Conservation (phyloP, 441 rosid species). For the Bocquillonia castaneifolia region DNA sequence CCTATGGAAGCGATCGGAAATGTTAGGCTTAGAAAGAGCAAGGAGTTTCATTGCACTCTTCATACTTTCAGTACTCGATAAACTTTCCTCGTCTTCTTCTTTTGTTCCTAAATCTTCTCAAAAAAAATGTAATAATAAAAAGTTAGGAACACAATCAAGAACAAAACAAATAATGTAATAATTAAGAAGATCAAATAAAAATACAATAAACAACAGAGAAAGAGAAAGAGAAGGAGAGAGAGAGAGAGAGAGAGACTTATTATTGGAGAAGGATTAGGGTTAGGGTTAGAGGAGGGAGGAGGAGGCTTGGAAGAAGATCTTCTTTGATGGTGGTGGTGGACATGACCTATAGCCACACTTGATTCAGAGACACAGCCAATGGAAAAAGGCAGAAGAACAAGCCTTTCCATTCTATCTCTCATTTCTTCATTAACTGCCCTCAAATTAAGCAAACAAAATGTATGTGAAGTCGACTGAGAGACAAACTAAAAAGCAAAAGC, state of each 20-base stretch:
- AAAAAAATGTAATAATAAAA: too few relatives aligned
- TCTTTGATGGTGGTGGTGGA: conserved; percentile 37
- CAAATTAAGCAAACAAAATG: not conserved
- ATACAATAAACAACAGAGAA: not conserved
- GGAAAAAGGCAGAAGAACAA: conserved; percentile 86
- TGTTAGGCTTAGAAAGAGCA: conserved; percentile 54
- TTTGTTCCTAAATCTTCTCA: conserved; percentile 29
- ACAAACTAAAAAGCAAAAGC: conserved; percentile 17
- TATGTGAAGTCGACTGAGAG: not conserved
- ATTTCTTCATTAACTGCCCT: conserved; percentile 34
- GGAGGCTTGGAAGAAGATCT: conserved; percentile 22
- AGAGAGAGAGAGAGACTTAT: conserved; percentile 34
- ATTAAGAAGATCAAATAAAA: too few relatives aligned
- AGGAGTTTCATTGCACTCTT: conserved; percentile 41
- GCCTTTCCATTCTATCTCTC: conserved; percentile 88
- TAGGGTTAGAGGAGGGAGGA: not conserved
- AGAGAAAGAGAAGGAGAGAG: not conserved
- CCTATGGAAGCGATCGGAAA: conserved; percentile 62
- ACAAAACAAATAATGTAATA: not conserved
- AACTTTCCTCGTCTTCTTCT: conserved; percentile 57
- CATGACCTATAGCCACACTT: conserved; percentile 56
- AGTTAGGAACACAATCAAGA: not conserved
- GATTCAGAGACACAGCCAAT: conserved; percentile 87
- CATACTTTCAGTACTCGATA: conserved; percentile 40
- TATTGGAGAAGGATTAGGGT: conserved; percentile 25